Evolutionary conservation across 78 protist species (phyloP).

Genomic region (Polysphondylium violaceum): DNA sequence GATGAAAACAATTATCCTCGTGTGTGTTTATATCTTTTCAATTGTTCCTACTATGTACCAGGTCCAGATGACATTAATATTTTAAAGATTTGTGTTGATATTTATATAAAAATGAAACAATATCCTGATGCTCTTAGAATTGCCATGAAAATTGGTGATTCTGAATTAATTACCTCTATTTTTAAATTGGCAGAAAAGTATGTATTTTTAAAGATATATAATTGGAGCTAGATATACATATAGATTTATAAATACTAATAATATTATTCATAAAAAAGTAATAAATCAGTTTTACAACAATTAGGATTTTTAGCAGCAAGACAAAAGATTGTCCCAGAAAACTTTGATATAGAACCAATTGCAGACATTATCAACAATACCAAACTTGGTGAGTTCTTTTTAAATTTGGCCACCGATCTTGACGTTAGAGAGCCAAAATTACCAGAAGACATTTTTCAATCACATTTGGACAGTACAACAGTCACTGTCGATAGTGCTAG

Average conservation of each 20-base stretch:
- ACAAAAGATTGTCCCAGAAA: slow-evolving; percentile 59
- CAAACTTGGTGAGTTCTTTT: slow-evolving; percentile 86
- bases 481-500: slow-evolving; percentile 88
- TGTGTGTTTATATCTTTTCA: slow-evolving; percentile 91
- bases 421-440: slow-evolving; percentile 97
- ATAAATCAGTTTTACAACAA: slow-evolving; percentile 82
- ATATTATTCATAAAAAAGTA: slow-evolving; percentile 2
- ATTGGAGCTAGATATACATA: not conserved
- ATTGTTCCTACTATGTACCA: slow-evolving; percentile 88
- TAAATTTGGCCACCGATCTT: slow-evolving; percentile 92
- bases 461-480: slow-evolving; percentile 76
- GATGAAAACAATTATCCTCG: slow-evolving; percentile 89
- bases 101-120: slow-evolving; percentile 77
- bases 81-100: slow-evolving; percentile 51
- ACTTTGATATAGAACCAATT: slow-evolving; percentile 52
- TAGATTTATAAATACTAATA: not conserved
- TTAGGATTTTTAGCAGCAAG: slow-evolving; percentile 90
- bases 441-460: slow-evolving; percentile 98
- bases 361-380: slow-evolving; percentile 85
- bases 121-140: slow-evolving; percentile 74
- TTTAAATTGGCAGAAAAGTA: slow-evolving; percentile 73
- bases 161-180: slow-evolving; percentile 25
- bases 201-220: not conserved
- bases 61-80: slow-evolving; percentile 90
- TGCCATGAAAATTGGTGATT: slow-evolving; percentile 50